phyloP scores from a whole-genome alignment of 1,139 yeast species.

The Blastobotrys ciferrii region DNA sequence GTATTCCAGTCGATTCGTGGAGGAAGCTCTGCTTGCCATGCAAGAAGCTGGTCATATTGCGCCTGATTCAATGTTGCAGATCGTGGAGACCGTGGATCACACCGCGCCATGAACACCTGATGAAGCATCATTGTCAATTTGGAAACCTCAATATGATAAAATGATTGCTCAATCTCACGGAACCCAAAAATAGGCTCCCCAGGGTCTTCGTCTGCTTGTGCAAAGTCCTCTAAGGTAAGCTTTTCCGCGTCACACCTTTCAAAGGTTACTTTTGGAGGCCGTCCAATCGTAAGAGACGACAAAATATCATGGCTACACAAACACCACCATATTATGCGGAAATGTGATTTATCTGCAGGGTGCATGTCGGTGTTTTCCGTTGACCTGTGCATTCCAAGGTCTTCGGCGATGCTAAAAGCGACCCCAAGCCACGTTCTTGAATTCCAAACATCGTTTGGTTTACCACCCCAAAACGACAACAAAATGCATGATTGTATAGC shows the following conservation, averaged over 20 bases:
- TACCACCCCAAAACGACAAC: conserved; percentile 20
- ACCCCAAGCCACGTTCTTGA: conserved; percentile 19
- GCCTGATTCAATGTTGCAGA: conserved; percentile 9
- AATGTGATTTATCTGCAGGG: conserved; percentile 16
- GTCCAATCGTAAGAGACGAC: conserved; percentile 20
- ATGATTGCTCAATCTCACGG: conserved; percentile 12
- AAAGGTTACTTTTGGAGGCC: conserved; percentile 19
- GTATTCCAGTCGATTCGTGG: conserved; percentile 16
- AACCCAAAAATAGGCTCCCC: conserved; percentile 14
- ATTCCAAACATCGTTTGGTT: conserved; percentile 20
- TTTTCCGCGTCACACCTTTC: conserved; percentile 19
- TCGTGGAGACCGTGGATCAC: conserved; percentile 16
- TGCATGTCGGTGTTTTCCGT: conserved; percentile 14
- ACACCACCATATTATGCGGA: conserved; percentile 21
- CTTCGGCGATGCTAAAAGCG: conserved; percentile 19
- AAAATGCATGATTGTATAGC: conserved; percentile 17
- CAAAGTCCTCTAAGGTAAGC: conserved; percentile 16
- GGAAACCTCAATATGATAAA: conserved; percentile 16
- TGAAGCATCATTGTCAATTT: conserved; percentile 15
- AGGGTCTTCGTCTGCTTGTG: conserved; percentile 14
- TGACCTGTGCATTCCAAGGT: conserved; percentile 21
- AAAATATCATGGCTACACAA: conserved; percentile 19
- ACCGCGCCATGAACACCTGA: conserved; percentile 14
- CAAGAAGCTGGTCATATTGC: conserved; percentile 8
- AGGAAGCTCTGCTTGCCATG: conserved; percentile 16